Percentiles rank a stretch among this genome's conserved stretches.
These are phyloP conservation scores for Backusella mclennaniae DNA, from an alignment of 192 early-diverging fungal genomes.

Conservation along the genomic window DNA sequence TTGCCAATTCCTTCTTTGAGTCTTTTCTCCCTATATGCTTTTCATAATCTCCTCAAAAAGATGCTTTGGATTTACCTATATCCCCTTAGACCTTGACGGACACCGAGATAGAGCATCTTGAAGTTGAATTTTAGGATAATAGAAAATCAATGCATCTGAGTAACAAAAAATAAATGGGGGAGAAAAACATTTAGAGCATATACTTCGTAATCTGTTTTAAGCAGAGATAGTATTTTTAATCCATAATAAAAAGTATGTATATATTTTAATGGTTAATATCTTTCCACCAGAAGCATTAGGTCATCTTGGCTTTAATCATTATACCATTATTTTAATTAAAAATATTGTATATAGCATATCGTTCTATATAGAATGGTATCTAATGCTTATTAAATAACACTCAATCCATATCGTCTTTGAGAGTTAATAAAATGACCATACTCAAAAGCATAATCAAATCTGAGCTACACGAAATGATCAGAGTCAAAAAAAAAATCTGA, in stretches of 20 bases:
- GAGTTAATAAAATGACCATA: too few relatives aligned
- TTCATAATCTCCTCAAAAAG: slow-evolving; percentile 1
- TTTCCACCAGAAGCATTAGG: too few relatives aligned
- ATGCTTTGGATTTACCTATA: neutral
- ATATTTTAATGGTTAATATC: too few relatives aligned
- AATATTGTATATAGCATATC: too few relatives aligned
- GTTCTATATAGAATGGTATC: too few relatives aligned
- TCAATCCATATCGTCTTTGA: too few relatives aligned
- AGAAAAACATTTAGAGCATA: neutral
- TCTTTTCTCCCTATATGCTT: neutral
- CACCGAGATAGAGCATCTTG: neutral
- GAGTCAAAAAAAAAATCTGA: neutral
- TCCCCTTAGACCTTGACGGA: neutral
- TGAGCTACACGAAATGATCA: too few relatives aligned
- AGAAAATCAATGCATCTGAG: slow-evolving; percentile 6
- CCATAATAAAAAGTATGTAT: too few relatives aligned
- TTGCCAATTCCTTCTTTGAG: slow-evolving; percentile 4
- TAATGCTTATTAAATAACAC: neutral
- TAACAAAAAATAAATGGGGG: neutral
- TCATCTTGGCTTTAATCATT: too few relatives aligned
- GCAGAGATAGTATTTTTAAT: neutral
- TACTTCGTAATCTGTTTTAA: neutral
- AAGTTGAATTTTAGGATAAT: neutral
- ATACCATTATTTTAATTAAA: too few relatives aligned
- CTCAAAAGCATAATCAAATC: too few relatives aligned